These are phyloP conservation scores for Talaromyces pinophilus DNA, from an alignment of 2,329 filamentous ascomycete species.

Conservation along the genomic window DNA sequence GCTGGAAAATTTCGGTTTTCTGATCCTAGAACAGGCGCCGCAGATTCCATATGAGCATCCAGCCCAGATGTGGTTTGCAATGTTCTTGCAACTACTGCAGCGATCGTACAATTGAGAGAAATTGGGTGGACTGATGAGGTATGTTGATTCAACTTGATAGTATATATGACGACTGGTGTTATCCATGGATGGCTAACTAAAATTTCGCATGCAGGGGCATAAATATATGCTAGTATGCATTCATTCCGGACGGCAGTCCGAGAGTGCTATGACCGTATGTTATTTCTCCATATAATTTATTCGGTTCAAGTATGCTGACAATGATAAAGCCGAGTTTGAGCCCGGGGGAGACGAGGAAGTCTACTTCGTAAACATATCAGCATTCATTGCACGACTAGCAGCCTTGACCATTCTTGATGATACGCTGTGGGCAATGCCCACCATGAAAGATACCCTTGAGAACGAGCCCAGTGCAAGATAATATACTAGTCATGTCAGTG, in stretches of 20 bases:
- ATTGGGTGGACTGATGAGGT: neutral
- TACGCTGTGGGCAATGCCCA: no score
- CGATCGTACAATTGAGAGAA: neutral
- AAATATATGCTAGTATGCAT: neutral
- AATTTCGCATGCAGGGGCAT: neutral
- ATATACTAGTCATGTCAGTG: no score
- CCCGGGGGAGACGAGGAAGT: no score
- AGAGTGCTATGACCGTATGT: neutral
- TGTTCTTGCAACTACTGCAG: neutral
- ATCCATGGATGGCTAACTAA: neutral
- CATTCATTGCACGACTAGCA: no score
- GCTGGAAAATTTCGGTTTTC: neutral
- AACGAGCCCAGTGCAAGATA: no score
- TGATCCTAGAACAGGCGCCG: neutral
- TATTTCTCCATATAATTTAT: no score
- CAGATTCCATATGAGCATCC: conserved; percentile 13
- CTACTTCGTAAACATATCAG: no score
- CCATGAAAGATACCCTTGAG: no score
- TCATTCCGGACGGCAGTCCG: neutral
- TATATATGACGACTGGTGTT: no score
- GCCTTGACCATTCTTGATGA: no score
- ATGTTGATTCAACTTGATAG: neutral
- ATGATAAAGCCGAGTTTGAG: no score
- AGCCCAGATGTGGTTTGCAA: conserved; percentile 2
- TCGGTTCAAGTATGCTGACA: no score